phyloP scores from a whole-genome alignment of 179 eudicot species.

The Camellia oleifera region DNA sequence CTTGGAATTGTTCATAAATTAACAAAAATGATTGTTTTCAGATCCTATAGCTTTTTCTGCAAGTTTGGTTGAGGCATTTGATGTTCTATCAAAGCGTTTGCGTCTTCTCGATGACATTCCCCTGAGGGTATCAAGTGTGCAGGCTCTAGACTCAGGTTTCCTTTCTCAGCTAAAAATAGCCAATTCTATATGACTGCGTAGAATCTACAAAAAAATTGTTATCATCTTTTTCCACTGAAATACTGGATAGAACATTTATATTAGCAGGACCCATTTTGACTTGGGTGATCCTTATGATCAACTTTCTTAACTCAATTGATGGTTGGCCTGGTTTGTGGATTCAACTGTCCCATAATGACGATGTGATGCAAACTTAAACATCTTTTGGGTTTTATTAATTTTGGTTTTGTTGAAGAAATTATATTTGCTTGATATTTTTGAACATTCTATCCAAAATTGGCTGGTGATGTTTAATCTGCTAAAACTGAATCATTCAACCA shows the following conservation, averaged over 20 bases:
- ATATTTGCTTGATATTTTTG: not conserved
- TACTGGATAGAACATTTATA: not conserved
- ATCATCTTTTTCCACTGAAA: not conserved
- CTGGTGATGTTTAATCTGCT: not conserved
- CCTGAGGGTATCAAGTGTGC: constrained; percentile 82
- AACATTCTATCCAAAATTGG: not conserved
- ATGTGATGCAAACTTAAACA: not conserved
- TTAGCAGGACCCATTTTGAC: not conserved
- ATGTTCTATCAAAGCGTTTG: constrained; percentile 61
- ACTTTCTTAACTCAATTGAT: too few species aligned
- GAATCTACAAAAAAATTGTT: not conserved
- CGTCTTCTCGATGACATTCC: constrained; percentile 84
- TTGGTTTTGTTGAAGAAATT: not conserved
- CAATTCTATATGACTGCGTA: not conserved
- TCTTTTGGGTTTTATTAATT: not conserved
- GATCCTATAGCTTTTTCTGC: constrained; percentile 62
- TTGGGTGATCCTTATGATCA: not conserved
- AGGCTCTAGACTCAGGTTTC: constrained; percentile 90
- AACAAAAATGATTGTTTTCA: constrained; percentile 25
- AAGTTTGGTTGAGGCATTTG: constrained; percentile 64
- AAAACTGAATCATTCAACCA: not conserved
- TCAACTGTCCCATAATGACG: not conserved
- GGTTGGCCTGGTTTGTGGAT: too few species aligned
- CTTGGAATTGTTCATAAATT: not conserved
- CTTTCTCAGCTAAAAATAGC: constrained; percentile 15